These are phyloP conservation scores for Alternaria triticina DNA, from an alignment of 2,329 filamentous ascomycete species.

Conservation along the genomic window DNA sequence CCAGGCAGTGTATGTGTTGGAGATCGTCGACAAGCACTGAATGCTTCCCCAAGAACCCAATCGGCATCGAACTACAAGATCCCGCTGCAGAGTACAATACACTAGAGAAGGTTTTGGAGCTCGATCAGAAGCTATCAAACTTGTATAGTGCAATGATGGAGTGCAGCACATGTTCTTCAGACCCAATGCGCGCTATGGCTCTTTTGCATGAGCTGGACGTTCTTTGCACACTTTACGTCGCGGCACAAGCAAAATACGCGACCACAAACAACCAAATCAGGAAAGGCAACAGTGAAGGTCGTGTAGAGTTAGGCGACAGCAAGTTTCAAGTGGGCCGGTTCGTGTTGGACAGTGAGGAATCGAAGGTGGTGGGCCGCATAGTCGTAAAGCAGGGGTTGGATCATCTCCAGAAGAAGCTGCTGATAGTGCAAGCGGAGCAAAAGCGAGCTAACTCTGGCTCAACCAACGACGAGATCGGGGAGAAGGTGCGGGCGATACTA, in stretches of 20 bases:
- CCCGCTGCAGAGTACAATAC: background rate
- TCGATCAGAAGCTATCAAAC: background rate
- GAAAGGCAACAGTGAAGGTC: background rate
- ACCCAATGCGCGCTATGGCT: background rate
- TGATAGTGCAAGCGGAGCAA: background rate
- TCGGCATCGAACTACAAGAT: background rate
- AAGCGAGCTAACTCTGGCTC: background rate
- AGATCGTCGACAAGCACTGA: background rate
- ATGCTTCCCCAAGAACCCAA: background rate
- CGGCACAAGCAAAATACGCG: background rate
- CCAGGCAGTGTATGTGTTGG: background rate
- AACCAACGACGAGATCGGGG: background rate
- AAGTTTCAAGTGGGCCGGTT: background rate
- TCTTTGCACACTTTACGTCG: background rate
- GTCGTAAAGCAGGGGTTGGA: background rate
- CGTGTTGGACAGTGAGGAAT: background rate
- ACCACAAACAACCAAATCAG: background rate
- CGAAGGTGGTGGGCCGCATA: background rate
- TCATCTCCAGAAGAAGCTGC: background rate
- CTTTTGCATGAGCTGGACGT: background rate
- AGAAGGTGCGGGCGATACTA: background rate
- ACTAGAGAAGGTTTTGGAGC: background rate
- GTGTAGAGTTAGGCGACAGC: background rate
- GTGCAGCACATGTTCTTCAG: background rate
- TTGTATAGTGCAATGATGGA: background rate